Evolutionary conservation across 2,329 filamentous ascomycete species (phyloP), one percentile per base, ranked within the genome.

Genomic region (Fusarium nematophilum): DNA sequence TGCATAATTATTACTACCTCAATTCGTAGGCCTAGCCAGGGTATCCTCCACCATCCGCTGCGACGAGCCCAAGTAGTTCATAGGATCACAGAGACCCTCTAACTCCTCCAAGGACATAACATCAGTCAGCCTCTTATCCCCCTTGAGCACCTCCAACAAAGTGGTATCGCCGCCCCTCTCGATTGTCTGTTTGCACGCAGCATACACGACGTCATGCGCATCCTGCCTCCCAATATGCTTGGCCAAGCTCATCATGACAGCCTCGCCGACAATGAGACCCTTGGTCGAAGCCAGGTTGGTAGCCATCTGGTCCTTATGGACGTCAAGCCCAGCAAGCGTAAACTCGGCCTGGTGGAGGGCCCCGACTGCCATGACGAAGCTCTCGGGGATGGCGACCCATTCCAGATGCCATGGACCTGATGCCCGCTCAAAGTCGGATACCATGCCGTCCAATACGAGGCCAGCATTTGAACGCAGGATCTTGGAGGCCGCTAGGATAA

Each of bases 171-270:
- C 23, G 14, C 8, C 52, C 6, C 30, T 53, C 29, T 65, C 62
- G 5, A 59, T 61, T 1, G 62, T 30, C 8, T 27, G 33, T 4
- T 57, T 55, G 33, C 83, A 86, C 2, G 82, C 82, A 56, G 79
- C 78, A 42, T 86, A 86, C 3, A 86, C 82, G 30, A 84, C 73
- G 61, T 86, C 83, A 67, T 86, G 83, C 3, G 83, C 83, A 14
- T 77, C 74, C 54, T 83, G 81, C 11, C 83, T 74, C 8, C 83
- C 83, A 33, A 83, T 71, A 69, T 79, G 72, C 13, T 77, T 75
- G n/a, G 82, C 84, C 43, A 86, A 73, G 2, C 77, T 79, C 84
- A 86, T 86, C 83, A 86, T 86, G n/a, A 86, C 81, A 3, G 83
- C 82, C 71, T 86, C 84, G 0, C 77, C 83, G 10, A 85, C 83